A percentile compares a stretch with the other conserved stretches of the same genome.
Conservation (phyloP, 2,329 filamentous ascomycete genomes). For the Sporothrix phasma region DNA sequence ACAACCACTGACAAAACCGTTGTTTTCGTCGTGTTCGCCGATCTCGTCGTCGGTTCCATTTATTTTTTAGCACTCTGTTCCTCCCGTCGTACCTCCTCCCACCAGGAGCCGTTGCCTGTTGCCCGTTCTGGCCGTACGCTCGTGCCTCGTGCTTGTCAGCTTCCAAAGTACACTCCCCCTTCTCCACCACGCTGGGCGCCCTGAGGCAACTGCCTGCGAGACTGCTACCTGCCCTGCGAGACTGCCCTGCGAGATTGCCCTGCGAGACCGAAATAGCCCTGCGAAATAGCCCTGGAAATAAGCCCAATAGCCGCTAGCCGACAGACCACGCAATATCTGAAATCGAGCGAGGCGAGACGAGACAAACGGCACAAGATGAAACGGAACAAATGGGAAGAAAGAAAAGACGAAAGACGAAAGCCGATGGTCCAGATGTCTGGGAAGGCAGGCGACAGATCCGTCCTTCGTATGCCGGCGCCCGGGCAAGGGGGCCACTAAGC, state of each 20-base stretch:
- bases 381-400: neutral
- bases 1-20: too few relatives aligned
- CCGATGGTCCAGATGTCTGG: neutral
- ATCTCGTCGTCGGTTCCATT: neutral
- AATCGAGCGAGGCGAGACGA: too few relatives aligned
- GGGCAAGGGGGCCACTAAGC: neutral
- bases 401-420: neutral
- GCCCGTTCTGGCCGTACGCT: neutral
- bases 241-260: too few relatives aligned
- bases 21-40: neutral
- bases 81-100: neutral
- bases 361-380: neutral
- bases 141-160: neutral
- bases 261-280: too few relatives aligned
- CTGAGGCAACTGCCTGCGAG: conserved; percentile 5
- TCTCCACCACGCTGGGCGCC: neutral
- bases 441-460: neutral
- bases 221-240: neutral
- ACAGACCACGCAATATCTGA: neutral
- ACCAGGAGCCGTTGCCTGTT: neutral
- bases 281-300: too few relatives aligned
- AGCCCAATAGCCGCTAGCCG: neutral
- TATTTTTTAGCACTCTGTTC: neutral
- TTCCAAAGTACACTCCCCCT: too few relatives aligned
- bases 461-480: neutral